Conservation (phyloP, 768 basidiomycete genomes). For the Leccinum uliginosum region DNA sequence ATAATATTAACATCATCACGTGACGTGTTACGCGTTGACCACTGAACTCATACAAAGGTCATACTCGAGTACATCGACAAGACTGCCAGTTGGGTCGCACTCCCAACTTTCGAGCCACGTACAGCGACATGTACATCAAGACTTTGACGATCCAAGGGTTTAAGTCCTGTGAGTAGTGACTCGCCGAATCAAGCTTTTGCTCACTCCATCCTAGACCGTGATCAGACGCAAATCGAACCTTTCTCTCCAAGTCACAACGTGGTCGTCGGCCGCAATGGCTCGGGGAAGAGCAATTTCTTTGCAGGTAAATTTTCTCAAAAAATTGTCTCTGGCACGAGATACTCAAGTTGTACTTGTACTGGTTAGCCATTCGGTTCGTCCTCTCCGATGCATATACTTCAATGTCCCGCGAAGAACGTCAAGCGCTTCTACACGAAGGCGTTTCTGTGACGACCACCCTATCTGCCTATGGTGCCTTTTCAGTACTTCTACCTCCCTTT, state of each 20-base stretch:
- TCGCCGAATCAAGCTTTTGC: background rate
- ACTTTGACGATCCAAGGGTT: slow-evolving; percentile 92
- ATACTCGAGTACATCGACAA: too few species aligned
- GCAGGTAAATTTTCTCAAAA: slow-evolving; percentile 51
- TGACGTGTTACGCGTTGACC: slow-evolving; percentile 18
- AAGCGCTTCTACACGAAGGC: slow-evolving; percentile 91
- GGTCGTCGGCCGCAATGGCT: slow-evolving; percentile 95
- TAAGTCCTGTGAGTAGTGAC: slow-evolving; percentile 76
- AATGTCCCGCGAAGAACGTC: slow-evolving; percentile 90
- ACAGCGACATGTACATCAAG: slow-evolving; percentile 68
- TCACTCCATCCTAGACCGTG: slow-evolving; percentile 52
- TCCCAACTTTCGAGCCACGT: background rate
- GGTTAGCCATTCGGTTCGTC: slow-evolving; percentile 89
- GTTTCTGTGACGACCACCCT: slow-evolving; percentile 83
- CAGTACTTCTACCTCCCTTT: background rate
- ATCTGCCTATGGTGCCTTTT: slow-evolving; percentile 74
- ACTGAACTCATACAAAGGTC: too few species aligned
- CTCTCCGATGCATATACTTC: slow-evolving; percentile 97
- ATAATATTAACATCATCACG: slow-evolving; percentile 11
- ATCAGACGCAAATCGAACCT: slow-evolving; percentile 90
- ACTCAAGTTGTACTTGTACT: slow-evolving; percentile 6
- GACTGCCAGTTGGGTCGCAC: too few species aligned
- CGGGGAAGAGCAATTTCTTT: slow-evolving; percentile 99
- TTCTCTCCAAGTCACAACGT: slow-evolving; percentile 95
- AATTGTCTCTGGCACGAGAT: background rate